Percentiles rank a stretch among this genome's conserved stretches.
Evolutionary conservation across 2,329 filamentous ascomycete species (phyloP).

Genomic region (Diaporthe citrichinensis): DNA sequence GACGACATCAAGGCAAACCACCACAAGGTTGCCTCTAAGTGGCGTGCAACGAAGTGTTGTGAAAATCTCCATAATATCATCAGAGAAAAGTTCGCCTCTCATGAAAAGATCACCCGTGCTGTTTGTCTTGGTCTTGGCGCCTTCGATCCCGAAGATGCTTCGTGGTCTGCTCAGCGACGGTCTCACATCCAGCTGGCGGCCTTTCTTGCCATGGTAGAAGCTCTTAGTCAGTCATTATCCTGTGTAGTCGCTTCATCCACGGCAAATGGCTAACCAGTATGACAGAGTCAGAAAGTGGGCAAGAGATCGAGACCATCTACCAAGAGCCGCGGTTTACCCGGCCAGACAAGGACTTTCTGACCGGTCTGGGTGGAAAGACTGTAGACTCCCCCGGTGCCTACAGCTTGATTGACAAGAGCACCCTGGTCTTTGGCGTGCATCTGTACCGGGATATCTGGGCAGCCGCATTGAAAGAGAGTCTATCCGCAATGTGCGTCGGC

Average conservation of each 20-base stretch:
- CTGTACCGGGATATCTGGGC: conserved; percentile 69
- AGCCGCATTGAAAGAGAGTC: conserved; percentile 58
- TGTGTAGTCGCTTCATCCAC: too few relatives aligned
- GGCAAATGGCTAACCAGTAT: conserved; percentile 1
- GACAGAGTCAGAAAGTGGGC: conserved; percentile 45
- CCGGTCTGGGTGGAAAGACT: conserved; percentile 66
- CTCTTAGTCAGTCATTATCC: conserved; percentile 54
- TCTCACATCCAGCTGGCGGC: conserved; percentile 68
- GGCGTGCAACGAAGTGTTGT: conserved; percentile 48
- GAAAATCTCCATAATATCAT: conserved; percentile 53
- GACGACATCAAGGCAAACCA: conserved; percentile 46
- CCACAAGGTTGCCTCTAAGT: conserved; percentile 42
- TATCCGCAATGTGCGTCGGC: conserved; percentile 71
- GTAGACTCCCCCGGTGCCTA: conserved; percentile 68
- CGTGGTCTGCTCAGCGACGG: conserved; percentile 60
- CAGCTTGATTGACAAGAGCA: conserved; percentile 59
- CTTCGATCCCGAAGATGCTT: conserved; percentile 65
- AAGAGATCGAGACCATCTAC: conserved; percentile 61
- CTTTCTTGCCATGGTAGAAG: conserved; percentile 63
- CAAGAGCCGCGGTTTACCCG: conserved; percentile 68
- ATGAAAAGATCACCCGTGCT: conserved; percentile 55
- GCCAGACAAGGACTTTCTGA: conserved; percentile 66
- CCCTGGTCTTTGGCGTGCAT: conserved; percentile 75
- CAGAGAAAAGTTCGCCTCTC: conserved; percentile 42
- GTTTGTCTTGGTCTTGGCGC: conserved; percentile 70